phyloP scores from a whole-genome alignment of 2,329 filamentous ascomycete species.

The Fusarium sambucinum region DNA sequence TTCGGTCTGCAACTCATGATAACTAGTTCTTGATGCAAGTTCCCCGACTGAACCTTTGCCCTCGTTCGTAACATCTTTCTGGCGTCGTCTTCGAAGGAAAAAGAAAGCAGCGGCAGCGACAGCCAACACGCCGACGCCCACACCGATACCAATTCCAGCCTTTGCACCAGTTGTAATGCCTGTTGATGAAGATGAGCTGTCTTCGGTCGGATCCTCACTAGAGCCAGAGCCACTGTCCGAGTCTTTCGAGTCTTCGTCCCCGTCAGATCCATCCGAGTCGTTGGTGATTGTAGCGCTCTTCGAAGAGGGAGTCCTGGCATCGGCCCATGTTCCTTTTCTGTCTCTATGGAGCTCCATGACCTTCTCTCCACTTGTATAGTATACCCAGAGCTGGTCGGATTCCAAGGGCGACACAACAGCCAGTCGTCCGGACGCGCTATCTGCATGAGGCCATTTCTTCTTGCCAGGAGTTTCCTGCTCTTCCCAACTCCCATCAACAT shows the following conservation, averaged over 20 bases:
- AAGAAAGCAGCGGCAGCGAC: conserved; percentile 1
- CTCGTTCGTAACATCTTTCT: not conserved
- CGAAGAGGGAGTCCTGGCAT: conserved; percentile 1
- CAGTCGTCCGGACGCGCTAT: conserved; percentile 15
- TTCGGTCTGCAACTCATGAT: conserved; percentile 17
- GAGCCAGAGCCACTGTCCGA: not conserved
- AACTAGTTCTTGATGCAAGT: conserved; percentile 3
- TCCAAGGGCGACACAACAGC: conserved; percentile 26
- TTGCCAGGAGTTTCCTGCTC: not conserved
- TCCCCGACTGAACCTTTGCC: conserved; percentile 1
- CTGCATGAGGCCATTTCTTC: conserved; percentile 26
- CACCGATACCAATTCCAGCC: conserved; percentile 25
- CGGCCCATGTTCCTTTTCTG: conserved; percentile 2
- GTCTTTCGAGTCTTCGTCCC: not conserved
- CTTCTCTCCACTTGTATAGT: conserved; percentile 24
- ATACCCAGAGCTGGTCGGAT: conserved; percentile 26
- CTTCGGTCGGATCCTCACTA: not conserved
- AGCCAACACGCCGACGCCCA: conserved; percentile 3
- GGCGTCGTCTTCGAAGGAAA: conserved; percentile 4
- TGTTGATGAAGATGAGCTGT: not conserved
- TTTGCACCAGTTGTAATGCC: conserved; percentile 28
- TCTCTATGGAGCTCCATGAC: conserved; percentile 23
- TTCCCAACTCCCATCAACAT: not conserved
- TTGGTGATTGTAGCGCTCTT: not conserved
- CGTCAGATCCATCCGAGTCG: not conserved